Evolutionary conservation across 306 rosid species (phyloP).

Genomic region (Rosa rugosa): DNA sequence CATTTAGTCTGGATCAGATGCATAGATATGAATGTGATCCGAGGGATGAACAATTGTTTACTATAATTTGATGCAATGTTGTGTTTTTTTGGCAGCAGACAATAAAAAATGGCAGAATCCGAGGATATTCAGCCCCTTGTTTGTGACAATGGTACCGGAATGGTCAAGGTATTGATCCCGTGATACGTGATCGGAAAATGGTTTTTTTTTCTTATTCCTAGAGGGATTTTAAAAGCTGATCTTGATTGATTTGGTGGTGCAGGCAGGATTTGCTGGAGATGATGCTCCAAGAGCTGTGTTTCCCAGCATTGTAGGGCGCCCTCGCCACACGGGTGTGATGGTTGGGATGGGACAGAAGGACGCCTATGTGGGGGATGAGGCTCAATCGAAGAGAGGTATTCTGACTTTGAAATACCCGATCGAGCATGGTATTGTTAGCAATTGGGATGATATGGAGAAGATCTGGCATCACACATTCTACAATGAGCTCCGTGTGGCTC

Average conservation of each 20-base stretch:
- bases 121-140: slow-evolving; percentile 99
- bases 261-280: slow-evolving; percentile 99
- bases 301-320: slow-evolving; percentile 97
- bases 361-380: slow-evolving; percentile 97
- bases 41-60: neutral
- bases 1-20: neutral
- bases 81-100: slow-evolving; percentile 25
- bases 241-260: slow-evolving; percentile 7
- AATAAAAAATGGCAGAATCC: slow-evolving; percentile 65
- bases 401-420: slow-evolving; percentile 88
- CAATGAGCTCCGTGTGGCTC: slow-evolving; percentile 92
- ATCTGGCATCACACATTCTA: slow-evolving; percentile 98
- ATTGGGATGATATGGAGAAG: slow-evolving; percentile 99
- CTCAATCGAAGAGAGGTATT: slow-evolving; percentile 94
- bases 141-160: slow-evolving; percentile 96
- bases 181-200: neutral
- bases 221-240: slow-evolving; percentile 4
- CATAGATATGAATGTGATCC: slow-evolving; percentile 1
- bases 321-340: slow-evolving; percentile 97
- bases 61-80: neutral
- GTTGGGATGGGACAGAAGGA: slow-evolving; percentile 99
- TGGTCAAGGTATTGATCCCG: slow-evolving; percentile 76
- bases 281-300: slow-evolving; percentile 99
- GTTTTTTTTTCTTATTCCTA: neutral
- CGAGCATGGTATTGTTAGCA: slow-evolving; percentile 93